Conservation (phyloP, 1,284 basidiomycete species). For the Sporisorium graminicola region DNA sequence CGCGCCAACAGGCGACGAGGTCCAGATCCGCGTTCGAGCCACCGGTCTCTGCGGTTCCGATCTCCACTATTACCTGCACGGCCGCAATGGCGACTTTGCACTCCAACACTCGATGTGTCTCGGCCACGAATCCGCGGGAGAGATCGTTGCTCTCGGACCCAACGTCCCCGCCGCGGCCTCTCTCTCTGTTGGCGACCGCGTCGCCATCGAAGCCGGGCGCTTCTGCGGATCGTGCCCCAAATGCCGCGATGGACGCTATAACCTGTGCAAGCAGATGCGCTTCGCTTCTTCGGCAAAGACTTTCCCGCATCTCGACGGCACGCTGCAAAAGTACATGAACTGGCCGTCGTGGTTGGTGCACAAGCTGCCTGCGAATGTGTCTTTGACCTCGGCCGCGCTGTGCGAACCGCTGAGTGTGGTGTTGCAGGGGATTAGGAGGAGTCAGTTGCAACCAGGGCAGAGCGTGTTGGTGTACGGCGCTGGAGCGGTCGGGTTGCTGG, state of each 20-base stretch:
- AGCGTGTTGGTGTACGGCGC: slow-evolving; percentile 89
- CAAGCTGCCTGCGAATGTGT: slow-evolving; percentile 81
- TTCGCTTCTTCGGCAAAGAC: slow-evolving; percentile 91
- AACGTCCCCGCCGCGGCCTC: slow-evolving; percentile 72
- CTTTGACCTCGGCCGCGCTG: slow-evolving; percentile 83
- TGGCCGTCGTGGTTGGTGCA: slow-evolving; percentile 87
- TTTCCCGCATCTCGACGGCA: slow-evolving; percentile 92
- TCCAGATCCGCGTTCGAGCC: slow-evolving; percentile 80
- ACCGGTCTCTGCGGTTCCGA: slow-evolving; percentile 85
- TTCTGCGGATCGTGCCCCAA: slow-evolving; percentile 78
- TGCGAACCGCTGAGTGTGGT: slow-evolving; percentile 92
- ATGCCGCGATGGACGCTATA: slow-evolving; percentile 82
- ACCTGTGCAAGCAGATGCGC: slow-evolving; percentile 86
- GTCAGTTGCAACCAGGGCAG: slow-evolving; percentile 75
- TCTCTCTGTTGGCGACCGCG: slow-evolving; percentile 83
- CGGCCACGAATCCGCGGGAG: slow-evolving; percentile 90
- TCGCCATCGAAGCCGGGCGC: slow-evolving; percentile 93
- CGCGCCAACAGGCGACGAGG: slow-evolving; percentile 76
- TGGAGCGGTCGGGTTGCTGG: slow-evolving; percentile 90
- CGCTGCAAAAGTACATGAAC: slow-evolving; percentile 86
- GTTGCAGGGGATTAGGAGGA: slow-evolving; percentile 83
- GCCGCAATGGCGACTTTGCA: slow-evolving; percentile 89
- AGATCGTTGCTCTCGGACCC: slow-evolving; percentile 77
- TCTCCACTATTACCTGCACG: slow-evolving; percentile 63
- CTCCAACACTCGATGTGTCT: slow-evolving; percentile 82